phyloP scores from a whole-genome alignment of 169 alveolate species.

The Plasmodium gonderi region DNA sequence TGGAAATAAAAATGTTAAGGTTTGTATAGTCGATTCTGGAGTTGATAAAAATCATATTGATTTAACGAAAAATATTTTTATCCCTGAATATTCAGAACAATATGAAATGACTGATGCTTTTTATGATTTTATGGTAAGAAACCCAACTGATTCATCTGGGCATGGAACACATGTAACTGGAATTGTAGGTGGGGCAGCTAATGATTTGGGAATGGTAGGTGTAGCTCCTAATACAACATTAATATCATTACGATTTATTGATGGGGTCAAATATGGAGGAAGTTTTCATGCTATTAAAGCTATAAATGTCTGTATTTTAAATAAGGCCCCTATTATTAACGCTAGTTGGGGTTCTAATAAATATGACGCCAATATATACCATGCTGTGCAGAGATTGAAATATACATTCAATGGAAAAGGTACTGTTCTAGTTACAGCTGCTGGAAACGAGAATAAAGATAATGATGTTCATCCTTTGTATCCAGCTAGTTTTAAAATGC shows the following conservation, averaged over 20 bases:
- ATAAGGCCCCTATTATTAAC: constrained; percentile 57
- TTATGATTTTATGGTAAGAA: constrained; percentile 61
- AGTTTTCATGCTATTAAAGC: constrained; percentile 70
- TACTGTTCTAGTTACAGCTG: constrained; percentile 33
- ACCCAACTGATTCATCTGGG: constrained; percentile 86
- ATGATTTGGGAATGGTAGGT: constrained; percentile 68
- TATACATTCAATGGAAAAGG: constrained; percentile 63
- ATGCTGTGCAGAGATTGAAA: constrained; percentile 47
- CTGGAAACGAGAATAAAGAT: constrained; percentile 54
- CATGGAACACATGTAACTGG: constrained; percentile 91
- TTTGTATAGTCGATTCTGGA: constrained; percentile 90
- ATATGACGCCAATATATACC: constrained; percentile 23
- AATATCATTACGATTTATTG: constrained; percentile 68
- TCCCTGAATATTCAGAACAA: constrained; percentile 78
- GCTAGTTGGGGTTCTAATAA: constrained; percentile 74
- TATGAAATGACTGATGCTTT: constrained; percentile 68
- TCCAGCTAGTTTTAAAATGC: constrained; percentile 39
- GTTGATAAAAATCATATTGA: constrained; percentile 87
- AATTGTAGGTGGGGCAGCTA: constrained; percentile 72
- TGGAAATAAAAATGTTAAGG: constrained; percentile 72
- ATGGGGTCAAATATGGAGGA: constrained; percentile 59
- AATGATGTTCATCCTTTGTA: constrained; percentile 41
- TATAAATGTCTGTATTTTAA: constrained; percentile 60
- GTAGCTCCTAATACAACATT: constrained; percentile 59
- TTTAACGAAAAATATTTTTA: constrained; percentile 82